phyloP scores from a whole-genome alignment of 176 grass and related monocot genomes.

The Urochloa ruziziensis region DNA sequence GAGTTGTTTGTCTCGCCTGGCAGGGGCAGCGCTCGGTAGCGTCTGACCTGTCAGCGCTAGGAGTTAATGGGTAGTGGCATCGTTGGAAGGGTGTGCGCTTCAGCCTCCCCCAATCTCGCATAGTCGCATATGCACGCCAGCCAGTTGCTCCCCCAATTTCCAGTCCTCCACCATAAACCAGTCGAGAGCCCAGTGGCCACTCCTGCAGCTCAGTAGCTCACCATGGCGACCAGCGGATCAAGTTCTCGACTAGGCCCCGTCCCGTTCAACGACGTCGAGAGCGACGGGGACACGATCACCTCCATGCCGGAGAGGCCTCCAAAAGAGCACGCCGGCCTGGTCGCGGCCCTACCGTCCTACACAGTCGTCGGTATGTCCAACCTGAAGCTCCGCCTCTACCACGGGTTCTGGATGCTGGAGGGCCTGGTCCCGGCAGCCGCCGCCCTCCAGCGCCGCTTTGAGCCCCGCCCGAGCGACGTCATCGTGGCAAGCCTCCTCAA shows the following conservation, averaged over 20 bases:
- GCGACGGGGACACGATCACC: not conserved
- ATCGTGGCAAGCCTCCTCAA: constrained; percentile 27
- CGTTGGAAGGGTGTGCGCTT: no score
- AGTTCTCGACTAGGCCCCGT: not conserved
- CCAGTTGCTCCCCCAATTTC: no score
- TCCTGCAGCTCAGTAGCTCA: not conserved
- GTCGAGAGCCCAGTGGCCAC: no score
- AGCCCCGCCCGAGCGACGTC: constrained; percentile 5
- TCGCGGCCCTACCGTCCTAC: not conserved
- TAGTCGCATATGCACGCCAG: no score
- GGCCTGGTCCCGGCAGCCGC: no score
- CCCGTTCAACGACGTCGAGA: not conserved
- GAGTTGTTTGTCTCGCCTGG: no score
- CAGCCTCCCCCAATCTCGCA: no score
- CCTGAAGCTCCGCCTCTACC: not conserved
- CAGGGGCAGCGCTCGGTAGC: no score
- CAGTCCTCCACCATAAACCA: no score
- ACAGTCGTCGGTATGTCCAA: not conserved
- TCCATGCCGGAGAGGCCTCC: no score
- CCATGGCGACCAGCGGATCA: not conserved
- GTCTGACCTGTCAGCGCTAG: no score
- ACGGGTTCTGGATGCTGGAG: not conserved
- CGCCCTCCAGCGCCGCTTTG: not conserved
- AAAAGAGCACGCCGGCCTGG: not conserved
- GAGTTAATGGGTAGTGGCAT: no score